Conservation (phyloP, 306 rosid species). For the Inga leiocalycina region DNA sequence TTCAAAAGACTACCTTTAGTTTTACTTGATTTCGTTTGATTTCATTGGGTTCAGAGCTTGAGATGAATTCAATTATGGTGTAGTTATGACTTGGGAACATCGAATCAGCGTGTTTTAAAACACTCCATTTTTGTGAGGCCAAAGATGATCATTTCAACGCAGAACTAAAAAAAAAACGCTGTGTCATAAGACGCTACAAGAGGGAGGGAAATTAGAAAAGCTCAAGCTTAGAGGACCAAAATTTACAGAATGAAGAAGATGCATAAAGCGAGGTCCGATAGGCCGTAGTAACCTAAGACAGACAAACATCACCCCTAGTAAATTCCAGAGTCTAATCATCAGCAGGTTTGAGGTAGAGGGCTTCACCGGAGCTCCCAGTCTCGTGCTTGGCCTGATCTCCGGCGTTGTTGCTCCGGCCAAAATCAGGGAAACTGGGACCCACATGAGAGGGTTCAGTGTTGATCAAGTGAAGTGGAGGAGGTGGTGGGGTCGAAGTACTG, state of each 20-base stretch:
- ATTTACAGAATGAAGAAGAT: slow-evolving; percentile 38
- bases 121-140: not conserved
- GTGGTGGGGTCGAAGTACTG: not conserved
- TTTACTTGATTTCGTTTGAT: not conserved
- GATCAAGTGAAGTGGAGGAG: slow-evolving; percentile 64
- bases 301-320: slow-evolving; percentile 30
- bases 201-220: not conserved
- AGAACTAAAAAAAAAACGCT: not conserved
- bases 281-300: not conserved
- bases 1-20: no score
- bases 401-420: slow-evolving; percentile 48
- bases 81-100: no score
- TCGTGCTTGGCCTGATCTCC: slow-evolving; percentile 81
- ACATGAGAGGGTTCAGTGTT: slow-evolving; percentile 59
- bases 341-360: slow-evolving; percentile 67
- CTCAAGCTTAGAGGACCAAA: not conserved
- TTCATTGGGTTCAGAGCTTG: no score
- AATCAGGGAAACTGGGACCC: slow-evolving; percentile 75
- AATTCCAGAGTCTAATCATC: slow-evolving; percentile 48
- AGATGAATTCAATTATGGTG: no score
- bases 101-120: not conserved
- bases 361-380: slow-evolving; percentile 70
- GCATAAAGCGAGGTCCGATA: slow-evolving; percentile 26
- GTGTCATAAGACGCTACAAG: not conserved
- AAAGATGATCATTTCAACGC: not conserved